Evolutionary conservation across 805 yeast genomes (phyloP).

Genomic region (Nakazawaea holstii): DNA sequence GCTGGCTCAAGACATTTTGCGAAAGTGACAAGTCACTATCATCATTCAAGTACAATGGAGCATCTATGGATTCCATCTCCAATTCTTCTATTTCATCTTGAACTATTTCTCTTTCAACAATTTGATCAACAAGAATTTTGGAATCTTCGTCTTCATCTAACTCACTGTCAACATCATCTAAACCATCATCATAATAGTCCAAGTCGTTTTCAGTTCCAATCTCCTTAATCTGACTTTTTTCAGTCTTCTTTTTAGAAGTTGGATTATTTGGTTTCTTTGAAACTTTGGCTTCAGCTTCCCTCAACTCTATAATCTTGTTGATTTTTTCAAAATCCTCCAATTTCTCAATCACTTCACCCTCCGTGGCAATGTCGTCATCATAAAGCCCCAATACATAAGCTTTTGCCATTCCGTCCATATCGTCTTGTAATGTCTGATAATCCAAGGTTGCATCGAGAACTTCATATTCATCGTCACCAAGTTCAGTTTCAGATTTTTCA

Average conservation of each 20-base stretch:
- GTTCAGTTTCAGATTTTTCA: background rate
- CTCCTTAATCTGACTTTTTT: conserved; percentile 9
- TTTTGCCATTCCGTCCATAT: conserved; percentile 52
- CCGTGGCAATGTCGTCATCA: conserved; percentile 53
- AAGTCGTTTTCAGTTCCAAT: conserved; percentile 10
- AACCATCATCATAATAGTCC: conserved; percentile 20
- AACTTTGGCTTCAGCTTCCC: conserved; percentile 13
- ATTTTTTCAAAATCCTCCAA: conserved; percentile 49
- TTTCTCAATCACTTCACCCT: conserved; percentile 50
- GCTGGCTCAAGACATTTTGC: conserved; percentile 35
- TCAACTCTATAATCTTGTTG: conserved; percentile 40
- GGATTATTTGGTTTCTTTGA: conserved; percentile 6
- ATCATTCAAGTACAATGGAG: conserved; percentile 11
- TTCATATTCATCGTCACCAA: conserved; percentile 4
- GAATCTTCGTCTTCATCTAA: conserved; percentile 30
- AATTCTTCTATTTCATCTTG: conserved; percentile 26
- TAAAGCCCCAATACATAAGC: conserved; percentile 57
- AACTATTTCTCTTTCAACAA: conserved; percentile 32
- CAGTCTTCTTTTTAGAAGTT: conserved; percentile 12
- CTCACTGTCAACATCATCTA: conserved; percentile 22
- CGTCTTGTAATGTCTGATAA: conserved; percentile 34
- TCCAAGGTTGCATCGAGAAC: conserved; percentile 31
- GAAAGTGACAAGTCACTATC: conserved; percentile 20
- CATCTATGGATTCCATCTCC: conserved; percentile 18
- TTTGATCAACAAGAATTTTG: conserved; percentile 34